Conservation (phyloP, 345 rosid species). For the Populus davidiana region DNA sequence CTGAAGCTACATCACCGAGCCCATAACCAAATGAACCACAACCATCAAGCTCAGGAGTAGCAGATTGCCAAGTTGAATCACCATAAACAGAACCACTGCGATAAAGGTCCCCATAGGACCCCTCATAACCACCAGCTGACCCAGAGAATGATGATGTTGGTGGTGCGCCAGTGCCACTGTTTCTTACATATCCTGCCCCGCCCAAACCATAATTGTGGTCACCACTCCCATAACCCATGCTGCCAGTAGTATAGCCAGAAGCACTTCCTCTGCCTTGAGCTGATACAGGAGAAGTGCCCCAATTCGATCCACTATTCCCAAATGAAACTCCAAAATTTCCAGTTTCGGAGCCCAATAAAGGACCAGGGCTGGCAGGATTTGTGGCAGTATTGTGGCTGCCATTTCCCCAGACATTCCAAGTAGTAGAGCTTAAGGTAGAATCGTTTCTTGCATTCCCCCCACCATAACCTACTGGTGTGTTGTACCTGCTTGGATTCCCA, state of each 20-base stretch:
- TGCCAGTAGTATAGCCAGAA: conserved; percentile 36
- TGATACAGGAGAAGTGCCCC: conserved; percentile 59
- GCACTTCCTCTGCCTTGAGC: conserved; percentile 41
- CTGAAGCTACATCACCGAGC: conserved; percentile 59
- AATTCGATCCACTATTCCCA: conserved; percentile 66
- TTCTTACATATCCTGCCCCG: conserved; percentile 60
- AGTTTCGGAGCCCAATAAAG: conserved; percentile 46
- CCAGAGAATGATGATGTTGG: conserved; percentile 59
- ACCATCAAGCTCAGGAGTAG: conserved; percentile 58
- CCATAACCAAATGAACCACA: conserved; percentile 66
- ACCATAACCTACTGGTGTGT: conserved; percentile 63
- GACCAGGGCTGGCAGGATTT: conserved; percentile 46
- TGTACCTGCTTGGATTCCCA: conserved; percentile 62
- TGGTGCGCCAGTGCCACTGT: conserved; percentile 40
- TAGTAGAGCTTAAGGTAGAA: conserved; percentile 51
- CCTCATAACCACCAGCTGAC: conserved; percentile 51
- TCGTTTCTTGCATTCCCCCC: conserved; percentile 50
- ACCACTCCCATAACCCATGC: conserved; percentile 37
- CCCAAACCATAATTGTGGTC: conserved; percentile 42
- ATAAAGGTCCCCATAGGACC: conserved; percentile 62
- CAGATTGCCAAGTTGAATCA: conserved; percentile 72
- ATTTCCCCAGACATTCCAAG: conserved; percentile 81
- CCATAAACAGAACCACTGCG: conserved; percentile 60
- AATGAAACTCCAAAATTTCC: conserved; percentile 57
- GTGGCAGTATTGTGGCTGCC: conserved; percentile 42